Base-by-base conservation (phyloP, 1,139 yeast genomes). In the Pichia sp. region DNA sequence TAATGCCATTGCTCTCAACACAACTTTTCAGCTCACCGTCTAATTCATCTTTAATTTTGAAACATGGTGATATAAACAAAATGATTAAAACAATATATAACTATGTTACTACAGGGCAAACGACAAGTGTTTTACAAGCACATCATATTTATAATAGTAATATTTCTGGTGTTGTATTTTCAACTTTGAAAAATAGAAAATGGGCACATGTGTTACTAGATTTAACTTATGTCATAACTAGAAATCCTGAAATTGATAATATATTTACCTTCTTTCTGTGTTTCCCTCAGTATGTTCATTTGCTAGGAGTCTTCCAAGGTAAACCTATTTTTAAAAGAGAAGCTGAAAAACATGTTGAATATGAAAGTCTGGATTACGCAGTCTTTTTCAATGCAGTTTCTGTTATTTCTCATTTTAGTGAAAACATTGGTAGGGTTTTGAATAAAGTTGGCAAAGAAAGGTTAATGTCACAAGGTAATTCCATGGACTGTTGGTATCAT, bases 161-260 rank as follows among this genome's bases (percentile, higher is more conserved):
- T 26, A 63, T 70, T 13, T 75, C 70, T 52, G 76, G 67, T 30
- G 65, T 74, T 23, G 68, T 72, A 0, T 65, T 75, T 53, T 62
- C 66, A 29, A 72, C 84, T 52, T 72, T 89, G 56, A 84, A 83
- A 54, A 88, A 85, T 59, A 72, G 96, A 54, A 74, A 90, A 54
- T 83, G 94, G 76, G 87, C 92, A 22, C 95, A 88, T 57, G 75
- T 88, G 2, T 84, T 90, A 59, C 83, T 85, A 53, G 98, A 92
- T 63, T 70, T 89, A 48, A 87, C 92, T 39, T 86, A 85, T 58
- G 73, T 89, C 27, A 68, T 90, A 50, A 79, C 85, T 46, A 73
- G 95, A 52, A 85, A 86, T 49, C 75, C 79, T 13, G 76, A 78
- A 34, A 52, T 53, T 40, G 54, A 53, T 2, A 52, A 52, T 23